Evolutionary conservation across 2,329 filamentous ascomycete genomes (phyloP).

Genomic region (Thelonectria rubi): DNA sequence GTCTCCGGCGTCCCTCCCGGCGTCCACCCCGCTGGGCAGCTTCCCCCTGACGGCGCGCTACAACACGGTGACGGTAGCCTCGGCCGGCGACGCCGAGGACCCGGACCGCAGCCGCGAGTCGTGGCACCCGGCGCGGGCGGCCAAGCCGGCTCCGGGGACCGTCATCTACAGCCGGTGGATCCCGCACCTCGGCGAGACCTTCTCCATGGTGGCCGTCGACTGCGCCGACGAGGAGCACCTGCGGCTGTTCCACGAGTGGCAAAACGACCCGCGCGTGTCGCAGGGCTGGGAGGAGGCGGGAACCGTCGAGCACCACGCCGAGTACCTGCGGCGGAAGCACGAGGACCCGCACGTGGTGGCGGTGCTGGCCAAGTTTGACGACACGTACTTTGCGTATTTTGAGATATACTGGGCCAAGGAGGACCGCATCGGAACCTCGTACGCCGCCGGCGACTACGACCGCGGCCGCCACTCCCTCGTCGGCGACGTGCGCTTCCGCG

Average conservation of each 20-base stretch:
- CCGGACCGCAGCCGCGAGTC: constrained; percentile 59
- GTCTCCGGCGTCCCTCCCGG: constrained; percentile 48
- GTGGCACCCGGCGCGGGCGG: constrained; percentile 75
- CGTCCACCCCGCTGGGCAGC: constrained; percentile 51
- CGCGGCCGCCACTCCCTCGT: constrained; percentile 67
- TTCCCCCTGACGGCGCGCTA: constrained; percentile 61
- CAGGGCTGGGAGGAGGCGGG: constrained; percentile 84
- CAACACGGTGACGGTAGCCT: constrained; percentile 53
- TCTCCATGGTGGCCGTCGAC: constrained; percentile 80
- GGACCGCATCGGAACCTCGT: constrained; percentile 65
- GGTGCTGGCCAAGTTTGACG: constrained; percentile 76
- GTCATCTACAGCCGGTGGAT: constrained; percentile 83
- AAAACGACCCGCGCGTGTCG: constrained; percentile 83
- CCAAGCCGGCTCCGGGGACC: constrained; percentile 75
- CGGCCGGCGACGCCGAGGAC: constrained; percentile 53
- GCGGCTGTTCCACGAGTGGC: constrained; percentile 78
- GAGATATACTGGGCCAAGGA: constrained; percentile 82
- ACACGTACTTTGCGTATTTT: constrained; percentile 78
- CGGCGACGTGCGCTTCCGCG: constrained; percentile 67
- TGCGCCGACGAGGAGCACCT: constrained; percentile 71
- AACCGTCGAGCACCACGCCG: constrained; percentile 76
- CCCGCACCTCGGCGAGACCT: constrained; percentile 77
- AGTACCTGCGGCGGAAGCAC: constrained; percentile 74
- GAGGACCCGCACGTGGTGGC: constrained; percentile 77
- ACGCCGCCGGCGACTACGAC: constrained; percentile 64